A percentile compares a stretch with the other conserved stretches of the same genome.
Conservation (phyloP, 2,329 filamentous ascomycete species). For the Botryotinia globosa region DNA sequence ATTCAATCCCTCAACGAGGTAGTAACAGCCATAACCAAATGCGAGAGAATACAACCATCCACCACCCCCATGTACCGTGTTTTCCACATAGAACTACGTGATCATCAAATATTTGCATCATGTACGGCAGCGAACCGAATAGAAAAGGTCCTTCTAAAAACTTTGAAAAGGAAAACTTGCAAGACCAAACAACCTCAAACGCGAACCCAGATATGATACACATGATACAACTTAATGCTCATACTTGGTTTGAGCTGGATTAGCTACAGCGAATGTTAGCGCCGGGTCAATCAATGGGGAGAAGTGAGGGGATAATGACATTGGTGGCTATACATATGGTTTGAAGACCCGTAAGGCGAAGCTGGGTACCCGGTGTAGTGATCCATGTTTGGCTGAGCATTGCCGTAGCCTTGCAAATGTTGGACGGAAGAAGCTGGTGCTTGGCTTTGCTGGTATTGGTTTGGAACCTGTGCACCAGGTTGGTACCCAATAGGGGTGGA, state of each 20-base stretch:
- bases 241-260: conserved; percentile 36
- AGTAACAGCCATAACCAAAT: conserved; percentile 19
- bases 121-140: conserved; percentile 36
- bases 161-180: conserved; percentile 28
- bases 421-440: conserved; percentile 53
- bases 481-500: conserved; percentile 62
- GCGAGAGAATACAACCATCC: conserved; percentile 29
- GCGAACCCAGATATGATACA: conserved; percentile 40
- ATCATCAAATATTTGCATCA: conserved; percentile 36
- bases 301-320: conserved; percentile 44
- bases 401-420: conserved; percentile 56
- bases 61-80: conserved; percentile 18
- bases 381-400: conserved; percentile 28
- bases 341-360: conserved; percentile 51
- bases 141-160: conserved; percentile 33
- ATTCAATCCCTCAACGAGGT: conserved; percentile 24
- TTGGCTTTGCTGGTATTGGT: conserved; percentile 19
- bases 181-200: conserved; percentile 33
- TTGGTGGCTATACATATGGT: conserved; percentile 57
- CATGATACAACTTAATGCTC: conserved; percentile 35
- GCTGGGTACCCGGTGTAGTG: conserved; percentile 56
- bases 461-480: conserved; percentile 51
- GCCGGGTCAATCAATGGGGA: conserved; percentile 15
- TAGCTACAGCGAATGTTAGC: conserved; percentile 37
- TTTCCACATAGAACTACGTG: conserved; percentile 25